Evolutionary conservation across 2,329 filamentous ascomycete genomes (phyloP), one percentile per base, ranked within the genome.

Genomic region (Fusarium concolor): DNA sequence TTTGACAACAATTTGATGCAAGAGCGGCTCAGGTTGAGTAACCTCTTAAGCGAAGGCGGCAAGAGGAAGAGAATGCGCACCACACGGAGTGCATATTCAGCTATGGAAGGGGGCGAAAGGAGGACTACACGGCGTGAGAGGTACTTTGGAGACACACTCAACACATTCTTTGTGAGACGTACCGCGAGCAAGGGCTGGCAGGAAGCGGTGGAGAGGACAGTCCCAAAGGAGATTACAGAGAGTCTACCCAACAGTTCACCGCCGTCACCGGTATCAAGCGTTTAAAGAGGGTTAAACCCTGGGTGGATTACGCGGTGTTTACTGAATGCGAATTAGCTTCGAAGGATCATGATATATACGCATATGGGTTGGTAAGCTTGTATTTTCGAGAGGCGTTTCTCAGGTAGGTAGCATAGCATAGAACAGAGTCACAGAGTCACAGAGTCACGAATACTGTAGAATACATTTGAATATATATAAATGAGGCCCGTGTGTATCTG

Each of bases 81-180:
- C 4, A 96, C 93, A 0, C 82, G 93, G 54, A 88, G 90, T 46
- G 92, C 92, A 46, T 86, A 91, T 55, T 92, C 91, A 35, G 93
- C 93, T 1, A 80, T 94, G 1, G 93, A 96, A 76, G 92, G 92
- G 15, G 90, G 92, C 2, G 83, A 86, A 54, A 86, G 93, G 64
- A 84, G 85, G 29, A 87, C 81, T 4, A 92, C 89, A 10, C 85
- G 92, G 41, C 84, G 87, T 47, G 92, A 95, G 62, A 85, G 85
- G 60, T 96, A 93, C 84, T 95, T 96, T 74, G 82, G 85, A 1
- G 82, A 84, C 5, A 81, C 83, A 12, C 76, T 92, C 11, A 89
- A 92, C 71, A 82, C 88, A 5, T 76, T 82, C 3, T 79, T 86
- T 22, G 88, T 95, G 4, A 83, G 93, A 79, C 81, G 79, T n/a